Base-by-base conservation (phyloP, 2,329 filamentous ascomycete genomes). In the Sclerotinia glacialis region DNA sequence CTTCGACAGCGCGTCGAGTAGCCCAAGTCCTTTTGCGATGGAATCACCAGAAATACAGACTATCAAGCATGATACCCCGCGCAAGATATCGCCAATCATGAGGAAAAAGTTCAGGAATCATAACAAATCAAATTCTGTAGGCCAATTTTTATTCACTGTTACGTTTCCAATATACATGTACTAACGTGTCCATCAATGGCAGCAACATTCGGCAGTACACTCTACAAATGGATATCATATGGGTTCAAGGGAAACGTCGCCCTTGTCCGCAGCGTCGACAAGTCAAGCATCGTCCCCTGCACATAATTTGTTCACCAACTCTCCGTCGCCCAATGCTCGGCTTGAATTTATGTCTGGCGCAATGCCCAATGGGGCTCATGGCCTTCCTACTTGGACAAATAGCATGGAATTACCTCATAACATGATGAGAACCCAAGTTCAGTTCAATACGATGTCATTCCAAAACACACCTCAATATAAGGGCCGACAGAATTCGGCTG, bases 1-100 rank as follows among this genome's bases (percentile, higher is more conserved):
- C 70, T 87, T 88, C 72, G 82, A 83, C 21, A 85, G 84, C 71
- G 82, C 83, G 11, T 82, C 84, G 2, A 86, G 82, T 71, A 89
- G 85, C 68, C 85, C 86, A 7, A 81, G 80, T 66, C 78, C 77
- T 11, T 73, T 74, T 64, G 71, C 67, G 52, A 64, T 82, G 69
- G 77, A 79, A 11, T 83, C 80, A 28, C 74, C 74, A 49, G 74
- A 74, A 8, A 82, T 81, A 78, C 76, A 78, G 42, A 78, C 73
- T 37, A 77, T 79, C 68, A 78, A 80, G 68, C 74, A 77, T 2
- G 75, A 78, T 60, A 76, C 70, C 18, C 71, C 72, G n/a, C 52
- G 59, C 37, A 75, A 69, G 66, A 69, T 69, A n/a, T 72, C 73
- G 11, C 69, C 71, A 21, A 67, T 69, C 55, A 9, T 70, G 23